Conservation (phyloP, 495 filamentous ascomycete species). For the Aspergillus mulundensis region DNA sequence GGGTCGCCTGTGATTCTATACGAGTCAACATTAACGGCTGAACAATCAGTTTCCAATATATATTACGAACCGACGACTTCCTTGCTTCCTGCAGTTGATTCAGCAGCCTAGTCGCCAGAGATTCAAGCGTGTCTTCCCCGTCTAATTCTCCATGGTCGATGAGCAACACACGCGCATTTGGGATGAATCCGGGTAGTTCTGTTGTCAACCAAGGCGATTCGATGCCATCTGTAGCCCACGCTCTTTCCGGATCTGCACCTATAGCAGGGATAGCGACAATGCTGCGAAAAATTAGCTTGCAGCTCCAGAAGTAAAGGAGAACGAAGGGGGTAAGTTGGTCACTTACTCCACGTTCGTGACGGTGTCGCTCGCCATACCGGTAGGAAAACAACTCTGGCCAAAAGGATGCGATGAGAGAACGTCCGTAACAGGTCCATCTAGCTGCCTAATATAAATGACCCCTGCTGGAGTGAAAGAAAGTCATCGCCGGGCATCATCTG, state of each 20-base stretch:
- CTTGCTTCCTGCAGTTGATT: conserved; percentile 40
- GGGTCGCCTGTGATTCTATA: conserved; percentile 37
- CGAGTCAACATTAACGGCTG: neutral
- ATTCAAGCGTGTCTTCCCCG: conserved; percentile 46
- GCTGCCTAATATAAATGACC: neutral
- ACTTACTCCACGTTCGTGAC: conserved; percentile 40
- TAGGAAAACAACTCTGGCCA: neutral
- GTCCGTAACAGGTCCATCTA: neutral
- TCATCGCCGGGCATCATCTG: conserved; percentile 18
- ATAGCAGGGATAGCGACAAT: conserved; percentile 44
- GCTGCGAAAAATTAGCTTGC: conserved; percentile 17
- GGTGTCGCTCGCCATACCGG: conserved; percentile 12
- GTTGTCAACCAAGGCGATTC: conserved; percentile 3
- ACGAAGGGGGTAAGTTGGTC: neutral
- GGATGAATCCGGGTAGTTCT: conserved; percentile 22
- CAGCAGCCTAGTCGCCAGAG: conserved; percentile 47
- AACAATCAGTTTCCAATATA: neutral
- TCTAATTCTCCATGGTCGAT: conserved; percentile 50
- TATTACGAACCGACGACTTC: conserved; percentile 19
- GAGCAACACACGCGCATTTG: conserved; percentile 48
- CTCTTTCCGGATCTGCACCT: conserved; percentile 35
- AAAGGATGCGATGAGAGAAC: neutral
- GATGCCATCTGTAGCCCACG: conserved; percentile 28
- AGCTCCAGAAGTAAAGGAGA: neutral
- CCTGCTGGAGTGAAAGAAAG: neutral